Evolutionary conservation across 441 rosid species (phyloP).

Genomic region (Cnidoscolus chayamansa): DNA sequence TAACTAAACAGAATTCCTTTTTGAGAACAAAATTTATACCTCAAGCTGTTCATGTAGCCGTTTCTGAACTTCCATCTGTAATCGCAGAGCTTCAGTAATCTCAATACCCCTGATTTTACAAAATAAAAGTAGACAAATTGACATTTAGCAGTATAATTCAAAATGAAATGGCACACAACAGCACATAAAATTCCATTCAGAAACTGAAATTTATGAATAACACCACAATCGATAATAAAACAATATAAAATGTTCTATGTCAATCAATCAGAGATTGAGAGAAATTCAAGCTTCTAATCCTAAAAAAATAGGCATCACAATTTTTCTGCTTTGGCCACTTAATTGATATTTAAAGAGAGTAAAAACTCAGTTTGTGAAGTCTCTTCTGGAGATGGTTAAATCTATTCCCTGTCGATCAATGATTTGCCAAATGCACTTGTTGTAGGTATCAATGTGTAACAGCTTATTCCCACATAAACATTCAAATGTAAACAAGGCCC

Average conservation of each 20-base stretch:
- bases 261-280: neutral
- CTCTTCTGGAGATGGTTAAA: neutral
- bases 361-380: neutral
- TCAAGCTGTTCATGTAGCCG: slow-evolving; percentile 91
- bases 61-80: slow-evolving; percentile 98
- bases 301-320: neutral
- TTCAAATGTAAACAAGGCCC: neutral
- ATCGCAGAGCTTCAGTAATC: slow-evolving; percentile 80
- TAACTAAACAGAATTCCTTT: neutral
- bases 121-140: slow-evolving; percentile 12
- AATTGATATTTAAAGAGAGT: neutral
- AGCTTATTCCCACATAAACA: slow-evolving; percentile 3
- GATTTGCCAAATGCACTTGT: neutral
- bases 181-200: slow-evolving; percentile 4
- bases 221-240: neutral
- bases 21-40: slow-evolving; percentile 37
- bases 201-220: slow-evolving; percentile 11
- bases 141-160: neutral
- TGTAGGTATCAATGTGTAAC: neutral
- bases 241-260: neutral
- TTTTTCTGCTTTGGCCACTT: neutral
- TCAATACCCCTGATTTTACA: slow-evolving; percentile 58
- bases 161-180: slow-evolving; percentile 13
- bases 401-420: neutral
- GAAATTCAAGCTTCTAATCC: slow-evolving; percentile 7